Base-by-base conservation (phyloP, 1,284 basidiomycete species). In the Schizopora paradoxa region DNA sequence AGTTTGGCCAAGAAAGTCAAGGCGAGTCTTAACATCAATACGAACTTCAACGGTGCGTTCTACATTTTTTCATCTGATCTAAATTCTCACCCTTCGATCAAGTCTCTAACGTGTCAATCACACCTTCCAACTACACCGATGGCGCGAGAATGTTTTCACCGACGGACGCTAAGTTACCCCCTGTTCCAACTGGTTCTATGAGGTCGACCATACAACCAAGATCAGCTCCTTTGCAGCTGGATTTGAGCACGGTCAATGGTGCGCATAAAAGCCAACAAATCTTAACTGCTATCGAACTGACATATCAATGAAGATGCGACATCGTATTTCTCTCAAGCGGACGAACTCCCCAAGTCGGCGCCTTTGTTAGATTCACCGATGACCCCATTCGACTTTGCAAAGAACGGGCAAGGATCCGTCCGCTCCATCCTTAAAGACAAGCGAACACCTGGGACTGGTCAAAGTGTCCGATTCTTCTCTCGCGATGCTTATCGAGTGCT, bases 401-500 rank as follows among this genome's bases (percentile, higher is more conserved):
- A 8, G 47, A 53, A 32, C 49, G 39, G 29, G 16, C 43, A 13
- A 38, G 47, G 41, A 40, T 82, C 81, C 13, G 65, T 83, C 3
- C 74, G 82, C 19, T 85, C 83, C 14, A 86, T 86, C 51, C 67
- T 86, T 18, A 78, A 80, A 28, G 77, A 81, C 49, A 73, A 71
- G 6, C 79, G 79, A 41, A 83, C 83, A 0, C 83, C 83, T n/a
- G 79, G 76, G 2, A 81, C 81, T 4, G 82, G 82, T 6, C 79
- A 80, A 58, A 85, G 76, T 54, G 83, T 85, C 18, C 79, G 82
- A 6, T 86, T 85, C 65, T 83, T 82, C 61, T 74, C 79, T n/a
- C 70, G 77, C 19, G 76, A 84, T 48, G 77, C 76, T 7, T 79
- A 74, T 61, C 77, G 73, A 52, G 66, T 76, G 14, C 75, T 81